phyloP scores from a whole-genome alignment of 179 eudicot genomes.

The Beta lomatogona region DNA sequence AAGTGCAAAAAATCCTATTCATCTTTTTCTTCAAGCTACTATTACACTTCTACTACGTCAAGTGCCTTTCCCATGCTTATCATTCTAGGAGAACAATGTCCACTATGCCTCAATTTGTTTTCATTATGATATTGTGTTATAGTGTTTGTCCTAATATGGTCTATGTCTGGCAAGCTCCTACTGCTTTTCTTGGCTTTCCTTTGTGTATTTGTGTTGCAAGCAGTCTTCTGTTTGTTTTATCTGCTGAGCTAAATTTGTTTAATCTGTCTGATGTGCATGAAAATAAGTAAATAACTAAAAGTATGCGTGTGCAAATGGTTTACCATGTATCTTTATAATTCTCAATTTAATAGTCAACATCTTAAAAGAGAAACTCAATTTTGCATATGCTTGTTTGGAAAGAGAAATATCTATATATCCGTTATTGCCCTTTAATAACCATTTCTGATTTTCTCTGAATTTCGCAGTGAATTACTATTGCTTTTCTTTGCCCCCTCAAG shows the following conservation, averaged over 20 bases:
- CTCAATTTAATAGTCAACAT: too few relatives aligned
- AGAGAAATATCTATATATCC: neutral
- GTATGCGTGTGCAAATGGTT: too few relatives aligned
- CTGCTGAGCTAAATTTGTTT: neutral
- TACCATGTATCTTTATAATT: too few relatives aligned
- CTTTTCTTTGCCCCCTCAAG: constrained; percentile 81
- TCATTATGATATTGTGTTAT: neutral
- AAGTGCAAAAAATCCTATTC: too few relatives aligned
- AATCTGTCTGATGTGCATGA: neutral
- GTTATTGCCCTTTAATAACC: neutral
- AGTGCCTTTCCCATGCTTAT: too few relatives aligned
- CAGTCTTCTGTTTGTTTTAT: constrained; percentile 1
- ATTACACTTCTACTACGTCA: neutral
- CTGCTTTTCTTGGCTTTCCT: neutral
- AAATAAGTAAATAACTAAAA: too few relatives aligned
- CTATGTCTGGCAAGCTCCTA: neutral
- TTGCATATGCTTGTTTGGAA: neutral
- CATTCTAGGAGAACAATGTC: neutral
- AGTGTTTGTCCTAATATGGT: neutral
- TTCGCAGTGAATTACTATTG: constrained; percentile 78
- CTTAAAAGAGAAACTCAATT: neutral
- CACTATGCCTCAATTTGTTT: neutral
- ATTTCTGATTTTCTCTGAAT: neutral
- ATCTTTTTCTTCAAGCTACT: neutral
- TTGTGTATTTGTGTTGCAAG: neutral